A percentile compares a stretch with the other conserved stretches of the same genome.
These are phyloP conservation scores for Coriaria nepalensis DNA, from an alignment of 306 rosid species.

Conservation along the genomic window DNA sequence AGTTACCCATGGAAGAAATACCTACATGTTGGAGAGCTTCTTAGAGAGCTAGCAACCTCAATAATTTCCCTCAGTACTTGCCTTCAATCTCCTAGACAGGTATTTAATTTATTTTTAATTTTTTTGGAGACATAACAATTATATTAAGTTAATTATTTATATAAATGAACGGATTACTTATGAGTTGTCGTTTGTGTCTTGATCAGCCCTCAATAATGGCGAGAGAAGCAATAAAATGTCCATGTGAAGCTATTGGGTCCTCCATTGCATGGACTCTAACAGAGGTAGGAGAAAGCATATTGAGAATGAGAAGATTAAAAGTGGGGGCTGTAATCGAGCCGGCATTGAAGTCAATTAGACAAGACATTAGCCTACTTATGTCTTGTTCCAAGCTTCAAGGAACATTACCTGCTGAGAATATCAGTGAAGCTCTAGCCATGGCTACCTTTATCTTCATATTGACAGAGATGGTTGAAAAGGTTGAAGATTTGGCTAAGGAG, in stretches of 20 bases:
- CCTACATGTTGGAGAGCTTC: constrained; percentile 50
- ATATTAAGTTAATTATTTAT: not conserved
- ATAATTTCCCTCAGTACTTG: constrained; percentile 33
- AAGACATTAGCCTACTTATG: constrained; percentile 26
- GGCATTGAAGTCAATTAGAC: constrained; percentile 36
- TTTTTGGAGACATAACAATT: not conserved
- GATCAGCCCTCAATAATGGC: constrained; percentile 21
- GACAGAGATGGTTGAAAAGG: constrained; percentile 42
- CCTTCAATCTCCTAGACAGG: constrained; percentile 58
- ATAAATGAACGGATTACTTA: not conserved
- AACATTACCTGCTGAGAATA: constrained; percentile 17
- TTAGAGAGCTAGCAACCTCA: constrained; percentile 55
- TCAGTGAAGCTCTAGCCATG: constrained; percentile 25
- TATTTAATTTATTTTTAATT: not conserved
- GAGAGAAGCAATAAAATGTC: constrained; percentile 23
- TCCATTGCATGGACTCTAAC: constrained; percentile 26
- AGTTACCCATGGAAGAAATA: constrained; percentile 74
- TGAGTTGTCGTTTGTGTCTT: not conserved
- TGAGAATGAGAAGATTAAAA: constrained; percentile 40
- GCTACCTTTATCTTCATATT: constrained; percentile 40
- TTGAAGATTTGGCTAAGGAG: constrained; percentile 40
- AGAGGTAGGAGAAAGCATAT: constrained; percentile 63
- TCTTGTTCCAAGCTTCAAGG: constrained; percentile 15
- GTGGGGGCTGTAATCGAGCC: constrained; percentile 17
- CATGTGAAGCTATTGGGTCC: constrained; percentile 39